Percentiles rank a stretch among this genome's conserved stretches.
phyloP scores from a whole-genome alignment of 768 basidiomycete genomes.

The Tephrocybe sp. region DNA sequence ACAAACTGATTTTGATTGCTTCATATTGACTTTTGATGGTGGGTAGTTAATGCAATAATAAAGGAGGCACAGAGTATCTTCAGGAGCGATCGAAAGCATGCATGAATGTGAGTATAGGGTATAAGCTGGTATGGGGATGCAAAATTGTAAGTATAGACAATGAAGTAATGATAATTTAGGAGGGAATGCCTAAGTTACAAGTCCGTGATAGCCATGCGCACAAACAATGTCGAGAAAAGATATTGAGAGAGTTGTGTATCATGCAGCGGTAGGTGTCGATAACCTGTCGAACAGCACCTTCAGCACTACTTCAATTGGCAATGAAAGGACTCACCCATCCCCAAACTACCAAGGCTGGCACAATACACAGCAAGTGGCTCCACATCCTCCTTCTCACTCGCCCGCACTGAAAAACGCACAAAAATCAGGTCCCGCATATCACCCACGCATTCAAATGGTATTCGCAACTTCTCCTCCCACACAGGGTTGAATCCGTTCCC shows the following conservation, averaged over 20 bases:
- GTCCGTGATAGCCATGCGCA: constrained; percentile 55
- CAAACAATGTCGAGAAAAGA: constrained; percentile 92
- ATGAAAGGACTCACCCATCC: constrained; percentile 52
- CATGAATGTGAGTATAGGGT: neutral
- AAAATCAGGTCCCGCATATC: constrained; percentile 85
- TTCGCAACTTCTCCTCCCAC: constrained; percentile 72
- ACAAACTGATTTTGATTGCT: no score
- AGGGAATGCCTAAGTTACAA: no score
- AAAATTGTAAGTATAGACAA: neutral
- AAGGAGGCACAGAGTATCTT: neutral
- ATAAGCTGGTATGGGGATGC: neutral
- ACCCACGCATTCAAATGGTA: constrained; percentile 80
- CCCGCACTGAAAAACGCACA: constrained; percentile 75
- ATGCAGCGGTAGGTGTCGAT: constrained; percentile 90
- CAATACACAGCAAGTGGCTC: constrained; percentile 79
- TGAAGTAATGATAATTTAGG: no score
- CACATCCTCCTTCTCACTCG: constrained; percentile 59
- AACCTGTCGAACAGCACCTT: constrained; percentile 52
- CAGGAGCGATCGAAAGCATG: neutral
- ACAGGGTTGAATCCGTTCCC: constrained; percentile 94
- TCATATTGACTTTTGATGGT: no score
- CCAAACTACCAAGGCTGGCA: constrained; percentile 70
- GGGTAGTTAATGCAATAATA: no score
- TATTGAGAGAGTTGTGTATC: constrained; percentile 87
- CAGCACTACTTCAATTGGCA: constrained; percentile 1